phyloP scores from a whole-genome alignment of 2,329 filamentous ascomycete genomes.

The Didymella lethalis region DNA sequence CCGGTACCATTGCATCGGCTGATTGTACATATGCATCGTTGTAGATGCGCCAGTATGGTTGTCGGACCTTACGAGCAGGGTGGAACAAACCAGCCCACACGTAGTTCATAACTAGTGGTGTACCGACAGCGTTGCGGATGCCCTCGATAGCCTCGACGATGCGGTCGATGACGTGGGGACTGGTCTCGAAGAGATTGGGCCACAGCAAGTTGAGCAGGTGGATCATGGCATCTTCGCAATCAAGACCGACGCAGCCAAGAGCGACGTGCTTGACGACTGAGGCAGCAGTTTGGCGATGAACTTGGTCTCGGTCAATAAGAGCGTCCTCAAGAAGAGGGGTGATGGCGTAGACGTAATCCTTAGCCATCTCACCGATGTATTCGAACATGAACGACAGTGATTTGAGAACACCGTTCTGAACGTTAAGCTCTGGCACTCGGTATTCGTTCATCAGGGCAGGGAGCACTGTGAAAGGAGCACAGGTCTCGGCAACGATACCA shows the following conservation, averaged over 20 bases:
- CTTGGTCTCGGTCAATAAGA: constrained; percentile 96
- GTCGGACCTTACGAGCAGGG: constrained; percentile 90
- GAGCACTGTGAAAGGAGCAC: constrained; percentile 97
- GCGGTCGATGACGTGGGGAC: constrained; percentile 96
- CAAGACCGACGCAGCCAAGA: constrained; percentile 94
- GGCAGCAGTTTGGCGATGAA: constrained; percentile 95
- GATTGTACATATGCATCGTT: constrained; percentile 96
- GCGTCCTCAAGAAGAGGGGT: constrained; percentile 95
- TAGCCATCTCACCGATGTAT: constrained; percentile 99
- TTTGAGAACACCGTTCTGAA: constrained; percentile 98
- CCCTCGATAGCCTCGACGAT: constrained; percentile 98
- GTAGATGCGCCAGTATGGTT: constrained; percentile 95
- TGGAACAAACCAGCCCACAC: constrained; percentile 98
- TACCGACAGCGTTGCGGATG: constrained; percentile 90
- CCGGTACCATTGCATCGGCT: constrained; percentile 94
- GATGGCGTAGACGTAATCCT: constrained; percentile 98
- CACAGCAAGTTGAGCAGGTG: constrained; percentile 96
- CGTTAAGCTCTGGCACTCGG: constrained; percentile 95
- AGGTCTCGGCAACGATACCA: constrained; percentile 97
- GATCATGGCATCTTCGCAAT: constrained; percentile 98
- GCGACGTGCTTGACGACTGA: constrained; percentile 98
- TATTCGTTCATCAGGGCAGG: constrained; percentile 99
- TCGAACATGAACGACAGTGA: constrained; percentile 97
- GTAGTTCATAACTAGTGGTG: constrained; percentile 95
- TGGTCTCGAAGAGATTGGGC: constrained; percentile 97